Base-by-base conservation (phyloP, 805 yeast species). In the Wickerhamiella qilinensis region DNA sequence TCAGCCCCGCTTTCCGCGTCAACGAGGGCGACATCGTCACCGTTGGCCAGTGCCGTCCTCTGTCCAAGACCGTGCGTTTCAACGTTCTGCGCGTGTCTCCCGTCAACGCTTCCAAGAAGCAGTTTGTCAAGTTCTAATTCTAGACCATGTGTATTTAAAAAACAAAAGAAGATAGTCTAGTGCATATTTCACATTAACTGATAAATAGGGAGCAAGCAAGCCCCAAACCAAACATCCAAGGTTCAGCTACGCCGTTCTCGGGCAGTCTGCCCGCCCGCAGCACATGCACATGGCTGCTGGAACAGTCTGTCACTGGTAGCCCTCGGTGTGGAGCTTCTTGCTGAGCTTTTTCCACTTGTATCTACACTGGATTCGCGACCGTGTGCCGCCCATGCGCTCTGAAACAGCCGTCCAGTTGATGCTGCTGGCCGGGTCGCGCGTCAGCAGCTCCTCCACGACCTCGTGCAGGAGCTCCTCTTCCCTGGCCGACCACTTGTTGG, bases 1-100 rank as follows among this genome's bases (percentile, higher is more conserved):
- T 91, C 62, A 88, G 97, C 55, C 99, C 99, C 73, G 97, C 97
- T 70, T 91, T 91, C 97, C 93, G 99, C 75, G 95, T 88, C 59
- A 72, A 72, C 67, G 97, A 86, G 68, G 99, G 98, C 77, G 99
- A 91, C 65, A 73, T 80, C 55, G 98, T 91, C 62, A 86, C 94
- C 59, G 96, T 91, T 69, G 99, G 99, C 68, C 98, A 91, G 76
- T 91, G 98, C 81, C 88, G 98, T 79, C 99, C 99, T 63, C 72
- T 91, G 67, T 91, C 98, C 62, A 91, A 91, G 66, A 91, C 99
- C 59, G 96, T 91, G 62, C 88, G 98, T 82, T 91, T 91, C 83
- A 91, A 91, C 78, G 99, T 91, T 62, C 74, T 91, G 64, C 85
- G 86, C 73, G 94, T 91, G 63, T 72, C 86, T 62, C 71, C 85